Percentiles rank a stretch among this genome's conserved stretches.
phyloP scores from a whole-genome alignment of 176 grass and related monocot species.

The Microstegium vimineum region DNA sequence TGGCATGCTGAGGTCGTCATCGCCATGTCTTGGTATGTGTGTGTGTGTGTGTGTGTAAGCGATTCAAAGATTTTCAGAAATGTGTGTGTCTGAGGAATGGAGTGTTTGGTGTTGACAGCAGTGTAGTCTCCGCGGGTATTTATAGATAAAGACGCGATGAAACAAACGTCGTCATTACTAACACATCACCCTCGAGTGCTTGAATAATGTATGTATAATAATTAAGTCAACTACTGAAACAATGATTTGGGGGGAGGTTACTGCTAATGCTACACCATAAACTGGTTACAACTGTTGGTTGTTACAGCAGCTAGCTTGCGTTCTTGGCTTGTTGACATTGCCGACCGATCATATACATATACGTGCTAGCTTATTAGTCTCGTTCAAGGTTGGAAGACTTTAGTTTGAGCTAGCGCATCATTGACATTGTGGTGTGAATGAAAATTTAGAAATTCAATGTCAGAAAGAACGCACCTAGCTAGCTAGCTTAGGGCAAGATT shows the following conservation, averaged over 20 bases:
- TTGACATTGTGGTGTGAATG: neutral
- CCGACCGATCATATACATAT: neutral
- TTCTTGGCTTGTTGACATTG: neutral
- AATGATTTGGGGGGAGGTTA: conserved; percentile 3
- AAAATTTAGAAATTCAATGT: neutral
- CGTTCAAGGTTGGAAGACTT: neutral
- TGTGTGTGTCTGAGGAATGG: too few relatives aligned
- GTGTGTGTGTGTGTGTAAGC: too few relatives aligned
- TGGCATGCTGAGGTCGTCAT: neutral
- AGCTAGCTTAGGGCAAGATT: too few relatives aligned
- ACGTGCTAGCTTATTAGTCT: neutral
- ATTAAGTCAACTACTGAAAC: neutral
- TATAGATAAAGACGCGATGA: neutral
- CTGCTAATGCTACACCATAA: neutral
- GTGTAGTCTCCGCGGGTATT: neutral
- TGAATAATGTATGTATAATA: too few relatives aligned
- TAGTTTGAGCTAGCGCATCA: neutral
- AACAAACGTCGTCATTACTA: too few relatives aligned
- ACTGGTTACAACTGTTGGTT: neutral
- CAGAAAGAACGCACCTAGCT: too few relatives aligned
- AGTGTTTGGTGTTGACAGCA: neutral
- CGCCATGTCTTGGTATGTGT: too few relatives aligned
- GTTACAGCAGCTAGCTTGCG: neutral
- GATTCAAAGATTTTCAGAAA: too few relatives aligned
- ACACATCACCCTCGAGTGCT: neutral